Evolutionary conservation across 306 rosid genomes (phyloP).

Genomic region (Sicyos baderoa): DNA sequence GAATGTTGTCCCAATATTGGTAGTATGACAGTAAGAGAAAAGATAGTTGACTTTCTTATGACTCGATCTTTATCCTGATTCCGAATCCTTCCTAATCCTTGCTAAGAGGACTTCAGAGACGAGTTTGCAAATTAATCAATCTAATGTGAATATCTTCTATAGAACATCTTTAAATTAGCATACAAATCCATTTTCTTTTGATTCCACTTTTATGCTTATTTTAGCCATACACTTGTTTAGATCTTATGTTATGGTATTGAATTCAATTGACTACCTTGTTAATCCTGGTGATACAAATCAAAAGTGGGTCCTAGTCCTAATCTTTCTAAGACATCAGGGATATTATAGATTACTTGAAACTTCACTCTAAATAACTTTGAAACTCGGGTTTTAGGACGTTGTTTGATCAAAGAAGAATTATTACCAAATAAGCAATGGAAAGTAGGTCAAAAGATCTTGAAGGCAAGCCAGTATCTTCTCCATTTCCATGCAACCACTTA

Average conservation of each 20-base stretch:
- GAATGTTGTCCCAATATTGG: not conserved
- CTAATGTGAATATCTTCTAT: not conserved
- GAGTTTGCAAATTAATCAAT: not conserved
- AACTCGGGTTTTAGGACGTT: not conserved
- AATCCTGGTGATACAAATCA: not conserved
- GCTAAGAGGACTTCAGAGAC: not conserved
- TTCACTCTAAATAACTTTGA: not conserved
- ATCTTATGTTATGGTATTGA: not conserved
- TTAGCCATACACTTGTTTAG: not conserved
- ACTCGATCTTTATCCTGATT: not conserved
- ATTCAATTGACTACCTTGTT: not conserved
- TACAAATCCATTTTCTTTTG: not conserved
- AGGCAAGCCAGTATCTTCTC: constrained; percentile 55
- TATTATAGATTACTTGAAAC: not conserved
- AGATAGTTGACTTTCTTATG: not conserved
- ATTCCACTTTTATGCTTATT: not conserved
- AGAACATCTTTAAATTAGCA: not conserved
- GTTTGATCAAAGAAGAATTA: constrained; percentile 14
- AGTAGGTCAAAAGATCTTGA: constrained; percentile 48
- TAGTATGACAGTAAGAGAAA: not conserved
- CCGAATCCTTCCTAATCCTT: not conserved
- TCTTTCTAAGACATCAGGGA: not conserved
- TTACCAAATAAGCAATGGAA: constrained; percentile 49
- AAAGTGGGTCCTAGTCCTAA: not conserved
- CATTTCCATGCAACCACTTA: constrained; percentile 56